Base-by-base conservation (phyloP, 2,329 filamentous ascomycete species). In the Erysiphe pulchra region DNA sequence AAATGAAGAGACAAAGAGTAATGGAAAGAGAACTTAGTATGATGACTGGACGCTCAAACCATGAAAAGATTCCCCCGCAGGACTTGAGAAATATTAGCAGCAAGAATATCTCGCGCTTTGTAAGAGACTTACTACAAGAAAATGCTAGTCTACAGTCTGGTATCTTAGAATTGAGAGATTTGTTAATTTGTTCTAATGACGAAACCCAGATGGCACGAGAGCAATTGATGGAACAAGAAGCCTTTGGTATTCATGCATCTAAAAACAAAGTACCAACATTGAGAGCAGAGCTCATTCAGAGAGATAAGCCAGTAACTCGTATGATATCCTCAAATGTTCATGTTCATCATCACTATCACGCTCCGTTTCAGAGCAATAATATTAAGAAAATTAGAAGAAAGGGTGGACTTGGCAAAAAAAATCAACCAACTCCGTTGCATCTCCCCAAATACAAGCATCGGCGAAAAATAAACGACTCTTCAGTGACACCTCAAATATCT, bases 331-430 rank as follows among this genome's bases (percentile, higher is more conserved):
- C 82, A 54, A 82, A 90, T 55, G 64, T 94, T 13, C 87, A 94
- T 55, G 81, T 95, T 41, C 87, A 95, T 56, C 86, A 95, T 55
- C 87, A 95, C 58, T 93, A 93, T 57, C 92, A 93, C 57, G 85
- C 94, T 52, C 71, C 77, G 11, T 64, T 75, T 1, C 63, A 69
- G 45, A 77, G 75, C 57, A 65, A 70, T 17, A 75, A 80, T 47
- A 56, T 59, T 14, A 71, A 71, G 52, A 75, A 75, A 48, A 65
- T 71, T 9, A 82, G 75, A 62, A 92, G 83, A 63, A 80, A 77
- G 63, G 75, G 81, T 1, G 70, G 73, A 31, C 68, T 73, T 18
- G 63, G 82, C 10, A 70, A 69, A 12, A 65, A 75, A 0, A 68
- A 70, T 30, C 60, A 78, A 14, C 71, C 84, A 44, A 74, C 75